A percentile compares a stretch with the other conserved stretches of the same genome.
phyloP scores from a whole-genome alignment of 169 alveolate species.

The Eimeria sp. region DNA sequence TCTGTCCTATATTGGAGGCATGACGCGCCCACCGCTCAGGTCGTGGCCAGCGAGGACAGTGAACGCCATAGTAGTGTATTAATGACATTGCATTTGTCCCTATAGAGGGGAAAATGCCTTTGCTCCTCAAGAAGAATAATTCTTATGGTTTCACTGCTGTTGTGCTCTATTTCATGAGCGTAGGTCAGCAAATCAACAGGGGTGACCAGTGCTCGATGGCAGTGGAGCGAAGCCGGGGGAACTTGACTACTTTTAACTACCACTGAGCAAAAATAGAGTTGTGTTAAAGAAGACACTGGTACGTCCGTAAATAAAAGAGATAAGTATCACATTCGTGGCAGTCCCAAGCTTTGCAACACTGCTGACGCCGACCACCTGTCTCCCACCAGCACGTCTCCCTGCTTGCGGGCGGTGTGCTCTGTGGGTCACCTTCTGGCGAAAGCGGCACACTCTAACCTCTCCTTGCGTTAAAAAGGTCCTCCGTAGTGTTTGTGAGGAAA shows the following conservation, averaged over 20 bases:
- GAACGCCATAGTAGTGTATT: neutral
- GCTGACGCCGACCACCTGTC: constrained; percentile 76
- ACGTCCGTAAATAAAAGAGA: neutral
- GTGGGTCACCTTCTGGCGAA: constrained; percentile 16
- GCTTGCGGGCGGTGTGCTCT: constrained; percentile 65
- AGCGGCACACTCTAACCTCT: constrained; percentile 57
- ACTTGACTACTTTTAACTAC: neutral
- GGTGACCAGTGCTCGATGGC: constrained; percentile 16
- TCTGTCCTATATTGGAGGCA: neutral
- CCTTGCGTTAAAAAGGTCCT: constrained; percentile 21
- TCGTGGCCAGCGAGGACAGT: neutral
- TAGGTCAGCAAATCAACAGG: neutral
- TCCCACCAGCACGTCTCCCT: constrained; percentile 74
- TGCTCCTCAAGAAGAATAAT: neutral
- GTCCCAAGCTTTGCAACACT: constrained; percentile 48
- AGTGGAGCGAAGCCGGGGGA: neutral
- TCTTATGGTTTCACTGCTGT: neutral
- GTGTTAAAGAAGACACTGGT: neutral
- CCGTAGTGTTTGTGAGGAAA: constrained; percentile 26
- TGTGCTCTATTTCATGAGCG: constrained; percentile 12
- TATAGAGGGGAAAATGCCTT: neutral
- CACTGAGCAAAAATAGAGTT: neutral
- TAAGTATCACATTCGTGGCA: neutral
- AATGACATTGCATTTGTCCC: neutral
- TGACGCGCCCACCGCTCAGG: neutral